Conservation (phyloP, 2,329 filamentous ascomycete species). For the Colletotrichum sp. region DNA sequence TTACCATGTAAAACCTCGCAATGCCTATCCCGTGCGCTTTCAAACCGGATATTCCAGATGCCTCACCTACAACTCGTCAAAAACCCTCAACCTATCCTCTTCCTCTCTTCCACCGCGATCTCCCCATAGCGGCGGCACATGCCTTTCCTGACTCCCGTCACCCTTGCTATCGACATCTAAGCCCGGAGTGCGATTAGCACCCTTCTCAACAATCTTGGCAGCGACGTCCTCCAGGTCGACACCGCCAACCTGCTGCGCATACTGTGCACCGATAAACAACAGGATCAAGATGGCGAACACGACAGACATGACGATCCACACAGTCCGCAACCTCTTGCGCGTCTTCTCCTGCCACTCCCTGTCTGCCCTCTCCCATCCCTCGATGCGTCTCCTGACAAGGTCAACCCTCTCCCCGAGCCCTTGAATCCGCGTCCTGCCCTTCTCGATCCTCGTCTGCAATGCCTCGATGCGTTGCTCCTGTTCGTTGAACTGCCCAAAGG, state of each 20-base stretch:
- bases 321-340: slow-evolving; percentile 63
- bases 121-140: slow-evolving; percentile 23
- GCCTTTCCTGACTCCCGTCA: slow-evolving; percentile 19
- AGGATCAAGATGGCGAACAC: slow-evolving; percentile 53
- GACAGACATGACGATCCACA: slow-evolving; percentile 65
- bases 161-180: background rate
- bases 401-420: slow-evolving; percentile 68
- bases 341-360: slow-evolving; percentile 72
- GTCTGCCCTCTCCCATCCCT: slow-evolving; percentile 72
- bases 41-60: background rate
- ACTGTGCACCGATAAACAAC: slow-evolving; percentile 42
- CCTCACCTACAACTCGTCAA: slow-evolving; percentile 50
- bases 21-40: background rate
- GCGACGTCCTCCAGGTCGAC: background rate
- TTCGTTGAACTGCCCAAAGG: slow-evolving; percentile 65
- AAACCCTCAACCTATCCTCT: slow-evolving; percentile 44
- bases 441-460: slow-evolving; percentile 66
- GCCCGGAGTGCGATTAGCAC: background rate
- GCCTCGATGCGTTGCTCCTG: slow-evolving; percentile 68
- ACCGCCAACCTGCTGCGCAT: slow-evolving; percentile 22
- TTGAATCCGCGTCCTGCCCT: slow-evolving; percentile 64
- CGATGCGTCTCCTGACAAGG: slow-evolving; percentile 66
- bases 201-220: background rate
- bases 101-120: slow-evolving; percentile 28
- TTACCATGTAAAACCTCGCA: background rate